Evolutionary conservation across 2,329 filamentous ascomycete genomes (phyloP).

Genomic region (Botryotinia convoluta): DNA sequence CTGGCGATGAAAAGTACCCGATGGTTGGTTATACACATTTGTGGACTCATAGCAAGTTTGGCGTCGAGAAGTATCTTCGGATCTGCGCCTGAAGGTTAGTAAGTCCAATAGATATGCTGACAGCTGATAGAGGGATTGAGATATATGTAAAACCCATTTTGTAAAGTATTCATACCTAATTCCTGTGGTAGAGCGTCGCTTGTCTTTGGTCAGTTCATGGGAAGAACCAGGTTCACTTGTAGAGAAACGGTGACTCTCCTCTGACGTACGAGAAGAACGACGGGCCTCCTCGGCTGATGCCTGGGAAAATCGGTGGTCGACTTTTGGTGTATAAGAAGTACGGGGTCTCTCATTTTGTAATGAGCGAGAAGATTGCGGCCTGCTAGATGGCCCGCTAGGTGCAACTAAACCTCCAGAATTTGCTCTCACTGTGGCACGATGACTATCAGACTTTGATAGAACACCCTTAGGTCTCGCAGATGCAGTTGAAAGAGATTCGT

Average conservation of each 20-base stretch:
- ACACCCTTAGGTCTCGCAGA: not conserved
- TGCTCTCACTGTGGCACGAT: not conserved
- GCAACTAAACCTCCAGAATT: not conserved
- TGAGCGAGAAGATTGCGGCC: not conserved
- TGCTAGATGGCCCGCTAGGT: not conserved
- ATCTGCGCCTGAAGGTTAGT: not conserved
- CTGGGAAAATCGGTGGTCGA: not conserved
- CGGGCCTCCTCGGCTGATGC: not conserved
- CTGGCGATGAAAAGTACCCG: not conserved
- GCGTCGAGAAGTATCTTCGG: not conserved
- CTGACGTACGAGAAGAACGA: no score
- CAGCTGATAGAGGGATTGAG: not conserved
- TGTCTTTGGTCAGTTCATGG: not conserved
- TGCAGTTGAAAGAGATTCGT: not conserved
- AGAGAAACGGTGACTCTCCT: not conserved
- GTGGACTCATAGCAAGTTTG: not conserved
- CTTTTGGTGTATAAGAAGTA: not conserved
- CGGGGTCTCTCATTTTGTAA: not conserved
- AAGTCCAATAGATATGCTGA: not conserved
- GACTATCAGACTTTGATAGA: not conserved
- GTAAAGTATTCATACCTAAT: not conserved
- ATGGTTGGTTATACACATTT: not conserved
- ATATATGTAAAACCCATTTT: rapidly evolving
- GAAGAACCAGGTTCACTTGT: not conserved
- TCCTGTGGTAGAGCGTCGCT: not conserved